Evolutionary conservation across 257 asterid genomes (phyloP).

Genomic region (Linaria vulgaris): DNA sequence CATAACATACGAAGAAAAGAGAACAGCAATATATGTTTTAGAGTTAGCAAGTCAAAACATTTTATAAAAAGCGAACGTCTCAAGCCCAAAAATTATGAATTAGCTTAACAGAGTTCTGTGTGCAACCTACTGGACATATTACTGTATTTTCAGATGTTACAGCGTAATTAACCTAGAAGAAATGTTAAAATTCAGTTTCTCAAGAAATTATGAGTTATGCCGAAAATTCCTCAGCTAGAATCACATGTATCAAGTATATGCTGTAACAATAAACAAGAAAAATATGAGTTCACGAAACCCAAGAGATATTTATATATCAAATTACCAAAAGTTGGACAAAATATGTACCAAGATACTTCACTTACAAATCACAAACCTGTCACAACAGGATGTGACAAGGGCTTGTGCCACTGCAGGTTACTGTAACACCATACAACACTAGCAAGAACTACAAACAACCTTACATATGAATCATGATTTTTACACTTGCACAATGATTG

Average conservation of each 20-base stretch:
- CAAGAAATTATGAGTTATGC: no score
- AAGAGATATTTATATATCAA: slow-evolving; percentile 11
- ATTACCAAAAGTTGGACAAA: slow-evolving; percentile 15
- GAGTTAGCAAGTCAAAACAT: no score
- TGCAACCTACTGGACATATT: no score
- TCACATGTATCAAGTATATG: background rate
- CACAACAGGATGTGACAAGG: slow-evolving; percentile 23
- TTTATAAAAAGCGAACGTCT: no score
- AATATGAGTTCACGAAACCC: background rate
- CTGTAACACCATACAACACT: slow-evolving; percentile 30
- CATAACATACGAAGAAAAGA: no score
- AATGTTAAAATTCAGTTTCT: no score
- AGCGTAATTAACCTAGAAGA: no score
- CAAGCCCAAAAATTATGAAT: no score
- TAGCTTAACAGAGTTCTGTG: no score
- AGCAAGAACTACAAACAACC: slow-evolving; percentile 38
- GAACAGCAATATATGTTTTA: no score
- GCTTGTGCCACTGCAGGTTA: slow-evolving; percentile 28
- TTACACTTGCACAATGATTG: slow-evolving; percentile 38
- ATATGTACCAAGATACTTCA: slow-evolving; percentile 33
- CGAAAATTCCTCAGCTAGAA: no score
- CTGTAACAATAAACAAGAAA: background rate
- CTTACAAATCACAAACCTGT: slow-evolving; percentile 31
- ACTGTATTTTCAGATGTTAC: no score
- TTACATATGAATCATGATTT: slow-evolving; percentile 36